Evolutionary conservation across 495 filamentous ascomycete genomes (phyloP), one percentile per base, ranked within the genome.

Genomic region (Cercophora samala): DNA sequence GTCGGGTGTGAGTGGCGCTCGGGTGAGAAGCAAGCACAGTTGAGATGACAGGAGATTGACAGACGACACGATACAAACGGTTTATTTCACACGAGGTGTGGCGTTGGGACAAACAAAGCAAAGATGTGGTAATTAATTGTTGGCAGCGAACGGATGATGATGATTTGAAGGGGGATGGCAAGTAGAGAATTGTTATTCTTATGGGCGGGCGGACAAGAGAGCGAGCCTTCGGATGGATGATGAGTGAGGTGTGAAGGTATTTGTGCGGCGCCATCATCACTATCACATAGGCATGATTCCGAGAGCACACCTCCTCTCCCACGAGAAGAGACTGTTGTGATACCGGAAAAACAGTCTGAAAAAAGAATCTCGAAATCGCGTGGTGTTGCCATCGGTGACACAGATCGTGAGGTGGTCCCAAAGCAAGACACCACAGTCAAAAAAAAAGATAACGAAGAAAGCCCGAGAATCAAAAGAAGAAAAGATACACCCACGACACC

Each of bases 1-100:
- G 53, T n/a, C 53, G 53, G 53, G n/a, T 21, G 53, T 56, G n/a
- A 5, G 53, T 56, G 53, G 53, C 53, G 53, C 53, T 56, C 53
- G n/a, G 22, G n/a, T 23, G 53, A 56, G 53, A 56, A 23, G n/a
- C n/a, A 56, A 23, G n/a, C 11, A 21, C 13, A 54, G 26, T 29
- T 29, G 26, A 29, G 52, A 54, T 54, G 52, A 54, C 5, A 54
- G 21, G 53, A 56, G 17, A 56, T 22, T 4, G 26, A 29, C 26
- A 29, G 26, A 29, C 37, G 13, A 46, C 37, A 46, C 13, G 37
- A 1, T 46, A 9, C 37, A 46, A 46, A 46, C 37, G 37, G 37
- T 46, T 46, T 46, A 13, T 46, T 46, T 46, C 37, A 46, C 37
- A 46, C 37, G 37, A 46, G 26, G 26, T 46, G 37, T 46, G 37